Evolutionary conservation across 1,284 basidiomycete genomes (phyloP).

Genomic region (Chondrostereum purpureum): DNA sequence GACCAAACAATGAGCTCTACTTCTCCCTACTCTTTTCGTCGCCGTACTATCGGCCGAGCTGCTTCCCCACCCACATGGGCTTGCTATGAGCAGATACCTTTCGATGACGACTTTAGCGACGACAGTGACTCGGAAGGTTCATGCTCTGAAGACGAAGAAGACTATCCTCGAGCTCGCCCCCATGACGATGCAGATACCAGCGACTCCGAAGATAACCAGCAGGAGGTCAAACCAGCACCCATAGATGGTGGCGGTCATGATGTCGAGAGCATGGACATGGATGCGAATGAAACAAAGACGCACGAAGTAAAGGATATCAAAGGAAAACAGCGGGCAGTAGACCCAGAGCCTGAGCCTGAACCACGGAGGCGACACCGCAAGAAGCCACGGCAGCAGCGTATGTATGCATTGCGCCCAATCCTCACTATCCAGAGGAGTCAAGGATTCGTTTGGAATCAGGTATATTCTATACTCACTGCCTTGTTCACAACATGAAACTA

Average conservation of each 20-base stretch:
- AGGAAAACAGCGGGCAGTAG: conserved; percentile 71
- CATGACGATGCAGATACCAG: conserved; percentile 63
- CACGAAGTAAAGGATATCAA: conserved; percentile 52
- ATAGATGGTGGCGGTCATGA: conserved; percentile 35
- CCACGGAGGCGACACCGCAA: conserved; percentile 46
- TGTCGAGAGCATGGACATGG: conserved; percentile 46
- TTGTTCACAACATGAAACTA: conserved; percentile 6
- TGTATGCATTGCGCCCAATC: conserved; percentile 66
- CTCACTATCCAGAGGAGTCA: conserved; percentile 77
- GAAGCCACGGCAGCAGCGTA: conserved; percentile 46
- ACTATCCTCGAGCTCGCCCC: conserved; percentile 35
- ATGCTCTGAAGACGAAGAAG: conserved; percentile 68
- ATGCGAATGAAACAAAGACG: conserved; percentile 52
- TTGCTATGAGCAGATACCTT: conserved; percentile 80
- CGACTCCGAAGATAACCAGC: conserved; percentile 31
- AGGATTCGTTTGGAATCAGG: conserved; percentile 87
- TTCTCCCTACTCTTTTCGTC: conserved; percentile 55
- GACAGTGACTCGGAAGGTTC: conserved; percentile 45
- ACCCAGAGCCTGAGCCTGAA: conserved; percentile 42
- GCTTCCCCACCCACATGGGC: conserved; percentile 79
- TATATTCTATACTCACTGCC: conserved; percentile 24
- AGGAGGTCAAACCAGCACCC: conserved; percentile 23
- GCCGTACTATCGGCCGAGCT: conserved; percentile 67
- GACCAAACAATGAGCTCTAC: conserved; percentile 37
- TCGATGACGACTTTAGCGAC: conserved; percentile 43